These are phyloP conservation scores for Stylosanthes scabra DNA, from an alignment of 331 rosid genomes.

Conservation along the genomic window DNA sequence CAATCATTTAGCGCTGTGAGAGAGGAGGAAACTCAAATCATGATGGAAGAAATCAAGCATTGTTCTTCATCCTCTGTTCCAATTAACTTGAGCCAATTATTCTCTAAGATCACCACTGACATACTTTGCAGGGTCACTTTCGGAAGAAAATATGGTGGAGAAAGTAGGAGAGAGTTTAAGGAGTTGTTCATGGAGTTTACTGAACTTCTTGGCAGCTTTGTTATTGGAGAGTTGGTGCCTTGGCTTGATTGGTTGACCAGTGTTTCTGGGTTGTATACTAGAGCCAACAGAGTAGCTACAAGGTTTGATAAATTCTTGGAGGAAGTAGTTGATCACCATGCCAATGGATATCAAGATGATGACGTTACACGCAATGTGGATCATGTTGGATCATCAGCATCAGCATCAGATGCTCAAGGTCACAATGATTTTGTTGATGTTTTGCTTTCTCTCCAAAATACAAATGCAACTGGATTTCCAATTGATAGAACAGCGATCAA, in stretches of 20 bases:
- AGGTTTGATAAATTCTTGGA: slow-evolving; percentile 53
- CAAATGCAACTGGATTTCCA: slow-evolving; percentile 41
- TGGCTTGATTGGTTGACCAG: slow-evolving; percentile 58
- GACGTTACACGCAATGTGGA: background rate
- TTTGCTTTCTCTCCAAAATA: slow-evolving; percentile 51
- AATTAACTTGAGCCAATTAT: slow-evolving; percentile 48
- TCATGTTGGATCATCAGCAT: background rate
- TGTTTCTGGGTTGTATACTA: slow-evolving; percentile 48
- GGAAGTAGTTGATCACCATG: slow-evolving; percentile 48
- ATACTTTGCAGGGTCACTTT: slow-evolving; percentile 53
- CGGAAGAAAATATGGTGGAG: slow-evolving; percentile 54
- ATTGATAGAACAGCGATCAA: slow-evolving; percentile 46
- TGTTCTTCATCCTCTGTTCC: background rate
- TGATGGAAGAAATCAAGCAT: slow-evolving; percentile 40
- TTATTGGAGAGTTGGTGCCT: slow-evolving; percentile 53
- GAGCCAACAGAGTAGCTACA: slow-evolving; percentile 47
- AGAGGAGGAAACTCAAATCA: slow-evolving; percentile 35
- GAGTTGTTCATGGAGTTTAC: slow-evolving; percentile 39
- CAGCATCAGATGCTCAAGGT: background rate
- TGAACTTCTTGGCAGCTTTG: slow-evolving; percentile 42
- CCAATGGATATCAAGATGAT: background rate
- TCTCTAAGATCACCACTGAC: slow-evolving; percentile 41
- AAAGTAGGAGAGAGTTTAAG: slow-evolving; percentile 39
- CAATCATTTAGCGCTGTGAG: slow-evolving; percentile 37
- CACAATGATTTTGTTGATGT: slow-evolving; percentile 53